Percentiles rank a stretch among this genome's conserved stretches.
Evolutionary conservation across 495 filamentous ascomycete species (phyloP).

Genomic region (Viridothelium virens): DNA sequence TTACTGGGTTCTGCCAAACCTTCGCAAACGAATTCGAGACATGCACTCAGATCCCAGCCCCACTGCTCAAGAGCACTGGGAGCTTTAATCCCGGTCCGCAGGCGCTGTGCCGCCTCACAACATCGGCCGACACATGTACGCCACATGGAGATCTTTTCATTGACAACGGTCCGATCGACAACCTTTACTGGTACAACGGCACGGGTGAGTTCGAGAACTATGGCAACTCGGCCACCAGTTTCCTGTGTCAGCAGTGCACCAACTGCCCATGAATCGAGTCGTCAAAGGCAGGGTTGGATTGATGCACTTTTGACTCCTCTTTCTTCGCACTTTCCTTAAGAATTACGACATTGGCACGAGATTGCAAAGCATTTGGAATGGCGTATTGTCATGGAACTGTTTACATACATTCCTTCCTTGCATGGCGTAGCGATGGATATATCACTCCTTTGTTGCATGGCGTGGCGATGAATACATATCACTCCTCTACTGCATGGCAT

Average conservation of each 20-base stretch:
- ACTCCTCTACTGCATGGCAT: neutral
- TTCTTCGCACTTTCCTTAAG: neutral
- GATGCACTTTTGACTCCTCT: neutral
- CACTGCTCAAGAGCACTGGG: neutral
- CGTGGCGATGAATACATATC: neutral
- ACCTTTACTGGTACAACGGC: conserved; percentile 7
- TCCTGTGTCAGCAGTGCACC: conserved; percentile 1
- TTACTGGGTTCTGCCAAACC: conserved; percentile 4
- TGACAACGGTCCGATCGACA: neutral
- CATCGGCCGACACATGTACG: neutral
- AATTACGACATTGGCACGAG: neutral
- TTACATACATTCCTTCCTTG: neutral
- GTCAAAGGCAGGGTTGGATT: neutral
- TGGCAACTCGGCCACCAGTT: conserved; percentile 5
- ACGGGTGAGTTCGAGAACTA: neutral
- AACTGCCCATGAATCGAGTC: neutral
- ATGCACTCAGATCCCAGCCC: conserved; percentile 4
- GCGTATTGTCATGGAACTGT: neutral
- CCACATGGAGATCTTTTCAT: neutral
- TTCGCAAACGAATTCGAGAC: neutral
- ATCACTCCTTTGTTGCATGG: too few species aligned
- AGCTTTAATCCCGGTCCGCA: neutral
- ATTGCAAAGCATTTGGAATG: neutral
- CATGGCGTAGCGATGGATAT: neutral
- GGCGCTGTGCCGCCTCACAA: conserved; percentile 3